Evolutionary conservation across 148 eudicot species (phyloP).

Genomic region (Amaranthus hypochondriacus): DNA sequence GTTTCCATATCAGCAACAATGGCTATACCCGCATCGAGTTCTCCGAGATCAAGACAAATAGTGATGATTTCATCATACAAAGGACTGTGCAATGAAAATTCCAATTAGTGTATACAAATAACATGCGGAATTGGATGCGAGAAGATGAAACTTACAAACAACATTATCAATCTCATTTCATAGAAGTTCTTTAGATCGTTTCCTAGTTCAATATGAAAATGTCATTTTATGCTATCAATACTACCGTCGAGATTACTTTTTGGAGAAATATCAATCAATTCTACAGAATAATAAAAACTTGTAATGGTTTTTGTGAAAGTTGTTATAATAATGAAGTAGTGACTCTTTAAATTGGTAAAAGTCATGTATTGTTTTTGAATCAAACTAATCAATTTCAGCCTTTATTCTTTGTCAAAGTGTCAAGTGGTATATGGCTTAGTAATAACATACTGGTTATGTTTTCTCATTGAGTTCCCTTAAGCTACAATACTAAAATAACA

Average conservation of each 20-base stretch:
- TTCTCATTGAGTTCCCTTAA: too few species aligned
- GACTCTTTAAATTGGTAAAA: background rate
- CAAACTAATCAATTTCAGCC: background rate
- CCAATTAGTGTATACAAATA: background rate
- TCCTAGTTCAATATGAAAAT: too few species aligned
- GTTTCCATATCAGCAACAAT: conserved; percentile 89
- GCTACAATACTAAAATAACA: background rate
- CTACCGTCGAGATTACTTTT: too few species aligned
- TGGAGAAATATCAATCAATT: too few species aligned
- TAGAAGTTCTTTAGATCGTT: too few species aligned
- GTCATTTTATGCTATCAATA: too few species aligned
- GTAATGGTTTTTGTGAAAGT: too few species aligned
- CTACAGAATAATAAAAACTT: too few species aligned
- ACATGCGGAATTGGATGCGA: background rate
- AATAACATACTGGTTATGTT: too few species aligned
- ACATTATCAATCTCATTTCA: background rate
- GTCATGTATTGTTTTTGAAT: background rate
- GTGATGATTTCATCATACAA: conserved; percentile 83
- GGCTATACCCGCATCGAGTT: conserved; percentile 87
- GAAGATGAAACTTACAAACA: background rate
- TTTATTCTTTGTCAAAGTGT: background rate
- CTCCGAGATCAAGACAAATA: conserved; percentile 79
- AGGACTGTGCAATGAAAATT: conserved; percentile 51
- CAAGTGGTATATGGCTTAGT: too few species aligned
- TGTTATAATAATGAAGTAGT: background rate